phyloP scores from a whole-genome alignment of 106 monocot genomes.

The Dioscorea dumetorum region DNA sequence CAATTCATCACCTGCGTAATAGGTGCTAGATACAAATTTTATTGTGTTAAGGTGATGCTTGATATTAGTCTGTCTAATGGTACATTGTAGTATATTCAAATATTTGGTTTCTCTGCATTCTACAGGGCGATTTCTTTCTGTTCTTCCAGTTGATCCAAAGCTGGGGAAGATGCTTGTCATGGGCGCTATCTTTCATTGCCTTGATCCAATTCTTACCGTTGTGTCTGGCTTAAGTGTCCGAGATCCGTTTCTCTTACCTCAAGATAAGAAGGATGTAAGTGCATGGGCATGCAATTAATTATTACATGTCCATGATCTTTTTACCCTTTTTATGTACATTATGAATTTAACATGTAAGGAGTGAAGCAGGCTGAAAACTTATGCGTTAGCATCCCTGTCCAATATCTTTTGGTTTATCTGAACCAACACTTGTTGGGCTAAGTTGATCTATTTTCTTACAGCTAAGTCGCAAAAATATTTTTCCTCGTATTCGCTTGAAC shows the following conservation, averaged over 20 bases:
- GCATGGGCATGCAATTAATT: constrained; percentile 6
- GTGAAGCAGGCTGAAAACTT: no score
- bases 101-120: constrained; percentile 6
- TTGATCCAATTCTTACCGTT: constrained; percentile 88
- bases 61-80: background rate
- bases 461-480: no score
- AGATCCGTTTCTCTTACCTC: constrained; percentile 93
- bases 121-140: constrained; percentile 83
- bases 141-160: constrained; percentile 99
- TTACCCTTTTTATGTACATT: no score
- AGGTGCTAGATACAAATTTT: background rate
- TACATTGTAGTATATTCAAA: background rate
- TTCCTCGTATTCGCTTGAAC: no score
- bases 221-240: constrained; percentile 91
- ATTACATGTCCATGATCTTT: no score
- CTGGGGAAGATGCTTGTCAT: constrained; percentile 98
- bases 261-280: constrained; percentile 97
- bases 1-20: background rate
- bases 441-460: no score
- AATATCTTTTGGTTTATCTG: no score
- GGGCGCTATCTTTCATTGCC: constrained; percentile 86
- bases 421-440: no score
- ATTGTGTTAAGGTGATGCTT: background rate
- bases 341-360: no score
- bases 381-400: no score